Conservation (phyloP, 1,139 yeast genomes). For the Yarrowia galli region DNA sequence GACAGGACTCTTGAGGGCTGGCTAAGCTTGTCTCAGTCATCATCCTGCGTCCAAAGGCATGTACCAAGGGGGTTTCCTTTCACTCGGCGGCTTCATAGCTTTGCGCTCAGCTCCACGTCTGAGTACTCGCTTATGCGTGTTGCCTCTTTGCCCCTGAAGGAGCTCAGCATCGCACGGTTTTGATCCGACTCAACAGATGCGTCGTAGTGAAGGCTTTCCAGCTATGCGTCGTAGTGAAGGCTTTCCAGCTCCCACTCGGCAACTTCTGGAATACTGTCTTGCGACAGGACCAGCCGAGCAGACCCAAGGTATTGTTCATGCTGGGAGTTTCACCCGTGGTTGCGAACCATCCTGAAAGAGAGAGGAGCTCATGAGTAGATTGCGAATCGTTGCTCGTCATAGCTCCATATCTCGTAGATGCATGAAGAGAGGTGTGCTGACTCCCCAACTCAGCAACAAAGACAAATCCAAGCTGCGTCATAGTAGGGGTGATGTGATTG, state of each 20-base stretch:
- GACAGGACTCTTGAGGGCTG: conserved; percentile 6
- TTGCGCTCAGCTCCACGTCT: neutral
- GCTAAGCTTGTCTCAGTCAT: conserved; percentile 5
- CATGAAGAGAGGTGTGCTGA: neutral
- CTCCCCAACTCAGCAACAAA: neutral
- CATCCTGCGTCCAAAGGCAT: conserved; percentile 6
- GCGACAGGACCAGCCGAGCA: neutral
- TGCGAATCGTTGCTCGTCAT: neutral
- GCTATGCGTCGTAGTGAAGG: neutral
- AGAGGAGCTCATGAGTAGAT: neutral
- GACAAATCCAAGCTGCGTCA: neutral
- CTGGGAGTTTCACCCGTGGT: too few relatives aligned
- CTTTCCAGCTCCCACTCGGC: neutral
- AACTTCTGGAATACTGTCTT: neutral
- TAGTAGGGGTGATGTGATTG: neutral
- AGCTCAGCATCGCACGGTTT: too few relatives aligned
- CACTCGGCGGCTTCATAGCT: conserved; percentile 21
- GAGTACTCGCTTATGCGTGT: neutral
- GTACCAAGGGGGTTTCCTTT: conserved; percentile 16
- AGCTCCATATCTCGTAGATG: neutral
- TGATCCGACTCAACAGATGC: neutral
- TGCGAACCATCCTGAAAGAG: neutral
- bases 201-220: neutral
- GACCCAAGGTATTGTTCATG: too few relatives aligned
- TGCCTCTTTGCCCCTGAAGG: too few relatives aligned